These are phyloP conservation scores for Lunularia cruciata DNA, from an alignment of 225 moss, liverwort and hornwort genomes.

Conservation along the genomic window DNA sequence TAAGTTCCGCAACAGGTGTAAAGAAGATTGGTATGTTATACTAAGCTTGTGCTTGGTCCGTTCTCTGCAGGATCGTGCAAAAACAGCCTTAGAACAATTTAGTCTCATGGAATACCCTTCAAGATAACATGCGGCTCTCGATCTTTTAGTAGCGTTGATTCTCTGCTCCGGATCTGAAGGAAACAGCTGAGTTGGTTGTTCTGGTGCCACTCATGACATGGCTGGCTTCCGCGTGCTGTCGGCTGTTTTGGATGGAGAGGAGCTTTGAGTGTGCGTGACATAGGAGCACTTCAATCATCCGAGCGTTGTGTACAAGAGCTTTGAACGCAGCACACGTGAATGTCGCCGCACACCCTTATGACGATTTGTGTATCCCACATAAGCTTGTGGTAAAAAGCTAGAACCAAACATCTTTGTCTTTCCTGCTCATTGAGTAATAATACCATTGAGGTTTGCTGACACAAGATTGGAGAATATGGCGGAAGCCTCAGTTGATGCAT, in stretches of 20 bases:
- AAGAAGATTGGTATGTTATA: no score
- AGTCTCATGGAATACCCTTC: conserved; percentile 17
- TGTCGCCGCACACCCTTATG: conserved; percentile 10
- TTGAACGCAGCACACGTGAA: conserved; percentile 18
- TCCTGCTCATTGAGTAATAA: neutral
- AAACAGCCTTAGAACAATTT: conserved; percentile 51
- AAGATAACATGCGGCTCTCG: conserved; percentile 19
- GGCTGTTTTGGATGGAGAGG: conserved; percentile 17
- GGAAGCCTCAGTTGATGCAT: conserved; percentile 1
- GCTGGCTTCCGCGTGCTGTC: conserved; percentile 4
- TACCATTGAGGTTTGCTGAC: conserved; percentile 1
- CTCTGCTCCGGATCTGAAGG: neutral
- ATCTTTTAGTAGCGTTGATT: neutral
- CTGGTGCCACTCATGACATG: conserved; percentile 4
- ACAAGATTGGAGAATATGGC: neutral
- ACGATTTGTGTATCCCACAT: conserved; percentile 3
- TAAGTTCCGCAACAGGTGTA: no score
- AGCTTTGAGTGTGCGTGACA: conserved; percentile 11
- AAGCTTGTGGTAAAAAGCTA: conserved; percentile 27
- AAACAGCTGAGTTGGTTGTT: conserved; percentile 2
- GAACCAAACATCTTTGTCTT: conserved; percentile 12
- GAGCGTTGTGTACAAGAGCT: conserved; percentile 12
- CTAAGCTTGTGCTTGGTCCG: neutral
- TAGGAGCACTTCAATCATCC: conserved; percentile 19
- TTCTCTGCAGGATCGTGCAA: conserved; percentile 74